Base-by-base conservation (phyloP, 2,329 filamentous ascomycete species). In the Colletotrichum theobromicola region DNA sequence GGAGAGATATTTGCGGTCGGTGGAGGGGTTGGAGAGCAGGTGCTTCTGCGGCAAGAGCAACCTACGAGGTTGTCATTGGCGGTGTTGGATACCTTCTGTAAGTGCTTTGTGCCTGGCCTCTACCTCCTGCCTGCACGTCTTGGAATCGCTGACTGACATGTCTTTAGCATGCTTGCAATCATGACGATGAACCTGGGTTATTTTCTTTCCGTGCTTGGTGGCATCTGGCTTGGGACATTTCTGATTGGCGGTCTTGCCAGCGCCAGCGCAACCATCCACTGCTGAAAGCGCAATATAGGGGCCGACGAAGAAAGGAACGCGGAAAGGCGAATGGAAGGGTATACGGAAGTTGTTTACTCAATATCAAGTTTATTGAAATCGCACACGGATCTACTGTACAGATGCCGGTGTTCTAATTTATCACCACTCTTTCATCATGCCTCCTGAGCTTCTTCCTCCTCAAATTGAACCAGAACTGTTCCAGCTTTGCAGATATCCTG, bases 161-260 rank as follows among this genome's bases (percentile, higher is more conserved):
- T 9, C 3, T 30, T 4, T 28, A 98, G 95, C 75, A 98, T 98
- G 95, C 86, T 98, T 85, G 94, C 94, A 12, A 93, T 97, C 80
- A 98, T 97, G 95, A 95, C 94, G 2, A 91, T 94, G 87, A 97
- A 97, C 79, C 89, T 96, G 16, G 95, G 94, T 15, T 97, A 97
- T 82, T 96, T 96, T 83, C 84, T 95, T 69, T 95, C 94, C 0
- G 89, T 96, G 12, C 88, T 97, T 6, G 92, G 88, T 1, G 94
- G 94, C 34, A 90, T 93, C 3, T 98, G 98, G 81, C 82, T 97
- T 16, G 96, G 96, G 18, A 97, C 72, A 3, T 74, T 74, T 10
- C 9, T 74, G 3, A 21, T 71, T 4, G 67, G 72, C 12, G 72
- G 72, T 35, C 34, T 74, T 5, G 61, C 61, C 6, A 26, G 61